A percentile compares a stretch with the other conserved stretches of the same genome.
phyloP scores from a whole-genome alignment of 192 early-diverging fungal species.

The Dissophora globulifera region DNA sequence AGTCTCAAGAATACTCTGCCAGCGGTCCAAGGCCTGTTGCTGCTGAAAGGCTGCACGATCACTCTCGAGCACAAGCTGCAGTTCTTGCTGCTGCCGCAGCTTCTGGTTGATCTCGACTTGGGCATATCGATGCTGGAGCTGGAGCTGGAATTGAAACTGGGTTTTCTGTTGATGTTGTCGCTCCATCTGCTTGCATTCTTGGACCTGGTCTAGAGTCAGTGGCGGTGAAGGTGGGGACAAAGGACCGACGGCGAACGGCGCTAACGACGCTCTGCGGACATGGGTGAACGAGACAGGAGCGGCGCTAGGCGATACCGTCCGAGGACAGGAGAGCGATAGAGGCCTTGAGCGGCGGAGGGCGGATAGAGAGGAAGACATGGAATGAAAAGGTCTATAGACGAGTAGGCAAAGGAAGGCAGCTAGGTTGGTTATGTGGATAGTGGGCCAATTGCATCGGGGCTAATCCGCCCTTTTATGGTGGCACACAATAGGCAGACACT shows the following conservation, averaged over 20 bases:
- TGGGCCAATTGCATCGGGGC: too few species aligned
- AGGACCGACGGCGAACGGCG: neutral
- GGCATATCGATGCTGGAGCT: too few species aligned
- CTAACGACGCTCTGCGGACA: constrained; percentile 13
- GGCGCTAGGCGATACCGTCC: neutral
- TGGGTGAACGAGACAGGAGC: neutral
- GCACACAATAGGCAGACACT: too few species aligned
- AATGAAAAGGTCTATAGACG: too few species aligned
- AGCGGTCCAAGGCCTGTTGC: neutral
- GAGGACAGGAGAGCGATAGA: constrained; percentile 6
- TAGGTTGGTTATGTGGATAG: too few species aligned
- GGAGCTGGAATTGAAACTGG: neutral
- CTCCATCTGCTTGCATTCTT: neutral
- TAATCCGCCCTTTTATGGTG: too few species aligned
- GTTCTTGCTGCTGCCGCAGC: constrained; percentile 17
- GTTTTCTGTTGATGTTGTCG: constrained; percentile 2
- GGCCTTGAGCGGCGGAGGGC: constrained; percentile 27
- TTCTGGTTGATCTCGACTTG: constrained; percentile 13
- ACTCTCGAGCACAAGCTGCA: constrained; percentile 7
- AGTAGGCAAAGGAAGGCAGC: too few species aligned
- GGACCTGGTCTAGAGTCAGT: neutral
- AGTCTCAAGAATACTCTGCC: neutral
- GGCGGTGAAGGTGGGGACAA: constrained; percentile 9
- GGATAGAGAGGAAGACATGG: too few species aligned
- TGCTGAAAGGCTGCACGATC: neutral